Percentiles rank a stretch among this genome's conserved stretches.
These are phyloP conservation scores for Musa balbisiana DNA, from an alignment of 202 grass and related monocot genomes.

Conservation along the genomic window DNA sequence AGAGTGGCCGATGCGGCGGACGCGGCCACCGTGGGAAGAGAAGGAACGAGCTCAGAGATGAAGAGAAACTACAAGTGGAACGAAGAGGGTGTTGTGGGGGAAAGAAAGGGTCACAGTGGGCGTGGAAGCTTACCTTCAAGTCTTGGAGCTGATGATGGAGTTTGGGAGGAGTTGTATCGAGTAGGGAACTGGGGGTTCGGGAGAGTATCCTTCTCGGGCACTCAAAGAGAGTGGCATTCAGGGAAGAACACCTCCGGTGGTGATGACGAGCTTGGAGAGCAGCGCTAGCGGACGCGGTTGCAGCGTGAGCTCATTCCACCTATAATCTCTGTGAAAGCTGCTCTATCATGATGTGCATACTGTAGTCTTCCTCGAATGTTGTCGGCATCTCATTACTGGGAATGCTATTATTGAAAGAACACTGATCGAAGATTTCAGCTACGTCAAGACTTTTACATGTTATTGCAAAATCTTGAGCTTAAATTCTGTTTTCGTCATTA, in stretches of 20 bases:
- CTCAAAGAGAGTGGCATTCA: conserved; percentile 4
- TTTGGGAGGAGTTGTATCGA: conserved; percentile 74
- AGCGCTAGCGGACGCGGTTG: neutral
- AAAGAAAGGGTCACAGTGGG: neutral
- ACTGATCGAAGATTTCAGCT: too few relatives aligned
- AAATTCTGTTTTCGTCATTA: too few relatives aligned
- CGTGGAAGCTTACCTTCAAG: conserved; percentile 32
- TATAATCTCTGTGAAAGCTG: too few relatives aligned
- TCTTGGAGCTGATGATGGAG: conserved; percentile 28
- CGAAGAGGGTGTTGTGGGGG: conserved; percentile 12
- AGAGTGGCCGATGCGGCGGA: conserved; percentile 24
- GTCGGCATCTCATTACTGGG: too few relatives aligned
- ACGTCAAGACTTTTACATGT: too few relatives aligned
- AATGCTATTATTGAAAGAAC: too few relatives aligned
- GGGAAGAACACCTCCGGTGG: neutral
- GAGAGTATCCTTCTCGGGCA: conserved; percentile 61
- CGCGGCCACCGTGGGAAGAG: neutral
- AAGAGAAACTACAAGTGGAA: neutral
- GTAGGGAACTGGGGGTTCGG: conserved; percentile 84
- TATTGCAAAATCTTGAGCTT: too few relatives aligned
- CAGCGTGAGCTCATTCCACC: neutral
- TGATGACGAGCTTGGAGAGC: neutral
- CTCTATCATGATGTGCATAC: too few relatives aligned
- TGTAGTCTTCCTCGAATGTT: too few relatives aligned
- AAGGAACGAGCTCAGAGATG: conserved; percentile 1